Evolutionary conservation across 345 rosid species (phyloP).

Genomic region (Linum lewisii): DNA sequence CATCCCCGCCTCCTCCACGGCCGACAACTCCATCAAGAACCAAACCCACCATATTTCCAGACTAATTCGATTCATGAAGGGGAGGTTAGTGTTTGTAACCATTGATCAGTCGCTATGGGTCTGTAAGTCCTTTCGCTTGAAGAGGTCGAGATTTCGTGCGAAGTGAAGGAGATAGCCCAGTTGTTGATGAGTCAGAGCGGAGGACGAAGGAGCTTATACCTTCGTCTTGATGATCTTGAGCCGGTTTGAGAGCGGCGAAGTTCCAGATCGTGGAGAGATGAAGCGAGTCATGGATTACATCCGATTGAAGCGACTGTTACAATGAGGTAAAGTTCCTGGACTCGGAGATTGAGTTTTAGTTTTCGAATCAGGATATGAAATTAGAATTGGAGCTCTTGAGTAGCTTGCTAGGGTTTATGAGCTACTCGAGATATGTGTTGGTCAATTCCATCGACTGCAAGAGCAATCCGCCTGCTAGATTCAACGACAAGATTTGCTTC

Average conservation of each 20-base stretch:
- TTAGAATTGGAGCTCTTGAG: constrained; percentile 29
- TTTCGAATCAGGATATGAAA: constrained; percentile 18
- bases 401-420: constrained; percentile 48
- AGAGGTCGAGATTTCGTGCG: constrained; percentile 32
- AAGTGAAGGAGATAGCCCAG: constrained; percentile 42
- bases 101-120: constrained; percentile 41
- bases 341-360: constrained; percentile 33
- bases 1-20: too few species aligned
- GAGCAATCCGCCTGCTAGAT: constrained; percentile 9
- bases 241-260: constrained; percentile 35
- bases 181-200: constrained; percentile 29
- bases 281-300: constrained; percentile 34
- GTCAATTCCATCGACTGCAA: constrained; percentile 31
- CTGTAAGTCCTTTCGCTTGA: constrained; percentile 54
- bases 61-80: too few species aligned
- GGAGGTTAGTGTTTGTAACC: too few species aligned
- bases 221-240: constrained; percentile 32
- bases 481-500: neutral
- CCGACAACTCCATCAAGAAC: too few species aligned
- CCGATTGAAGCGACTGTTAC: constrained; percentile 45
- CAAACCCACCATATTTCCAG: too few species aligned
- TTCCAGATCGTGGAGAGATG: constrained; percentile 27
- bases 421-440: constrained; percentile 50
- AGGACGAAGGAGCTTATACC: constrained; percentile 28
- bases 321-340: constrained; percentile 47